Evolutionary conservation across 139 green algal species (phyloP), one percentile per base, ranked within the genome.

Genomic region (Closterium sp.): DNA sequence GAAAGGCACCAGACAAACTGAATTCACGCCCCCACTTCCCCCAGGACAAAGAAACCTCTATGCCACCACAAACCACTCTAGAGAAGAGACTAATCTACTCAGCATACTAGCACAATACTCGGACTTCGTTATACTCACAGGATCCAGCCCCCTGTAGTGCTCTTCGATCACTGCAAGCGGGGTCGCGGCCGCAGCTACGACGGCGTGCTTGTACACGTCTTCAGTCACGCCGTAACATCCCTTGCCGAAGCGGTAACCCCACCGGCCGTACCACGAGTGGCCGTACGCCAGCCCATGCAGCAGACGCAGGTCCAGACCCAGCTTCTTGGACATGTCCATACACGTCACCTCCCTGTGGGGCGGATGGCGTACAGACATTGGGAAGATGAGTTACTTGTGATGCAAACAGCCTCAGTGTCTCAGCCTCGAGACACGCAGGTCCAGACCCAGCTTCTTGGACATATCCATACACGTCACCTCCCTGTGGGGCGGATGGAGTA

Each of bases 191-290:
- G 28, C 28, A 1, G 85, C 85, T 30, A 87, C 62, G 70, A 97
- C 92, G 6, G 97, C 97, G 22, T 91, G 32, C 31, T 90, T 30
- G 94, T 97, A 98, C n/a, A 95, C 89, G 13, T 94, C 42, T 27
- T 89, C 32, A 7, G 91, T 91, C 89, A 98, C 97, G 93, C 97
- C 98, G 95, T 97, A 99, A 3, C 94, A 94, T 4, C 96, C 97
- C 24, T 97, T 96, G 6, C 98, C 98, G 93, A 99, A 99, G 38
- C 91, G 88, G 93, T 99, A 99, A 19, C 97, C 98, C 95, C 97
- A 99, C 87, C 96, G 96, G 86, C 97, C 97, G 93, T 99, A 99
- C 97, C 97, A 99, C 10, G 98, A 98, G 24, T 32, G 73, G 28
- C 95, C 93, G 89, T 97, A 94, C 0, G 97, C 97, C 21, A 96